A percentile compares a stretch with the other conserved stretches of the same genome.
phyloP scores from a whole-genome alignment of 2,329 filamentous ascomycete genomes.

The Epicoccum nigrum region DNA sequence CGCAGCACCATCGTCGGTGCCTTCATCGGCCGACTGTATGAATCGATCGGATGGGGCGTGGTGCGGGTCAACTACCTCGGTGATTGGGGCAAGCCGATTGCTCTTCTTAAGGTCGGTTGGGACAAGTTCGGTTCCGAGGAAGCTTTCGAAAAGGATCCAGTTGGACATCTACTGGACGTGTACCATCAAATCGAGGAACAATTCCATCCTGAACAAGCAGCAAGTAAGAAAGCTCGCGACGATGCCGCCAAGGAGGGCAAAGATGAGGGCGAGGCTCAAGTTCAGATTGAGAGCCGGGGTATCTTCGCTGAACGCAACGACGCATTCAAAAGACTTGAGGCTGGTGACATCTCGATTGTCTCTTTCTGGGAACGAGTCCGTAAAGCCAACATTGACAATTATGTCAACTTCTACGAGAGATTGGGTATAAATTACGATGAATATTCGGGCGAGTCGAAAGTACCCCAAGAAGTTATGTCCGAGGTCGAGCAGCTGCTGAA shows the following conservation, averaged over 20 bases:
- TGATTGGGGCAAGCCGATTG: slow-evolving; percentile 71
- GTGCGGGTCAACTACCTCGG: slow-evolving; percentile 69
- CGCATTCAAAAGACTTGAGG: slow-evolving; percentile 77
- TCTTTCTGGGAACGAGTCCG: slow-evolving; percentile 70
- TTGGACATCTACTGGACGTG: slow-evolving; percentile 73
- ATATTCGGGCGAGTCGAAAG: slow-evolving; percentile 76
- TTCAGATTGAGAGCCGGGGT: slow-evolving; percentile 38
- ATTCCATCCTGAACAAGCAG: slow-evolving; percentile 64
- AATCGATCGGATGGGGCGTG: slow-evolving; percentile 66
- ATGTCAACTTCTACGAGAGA: slow-evolving; percentile 71
- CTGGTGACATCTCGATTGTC: slow-evolving; percentile 66
- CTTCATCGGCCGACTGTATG: slow-evolving; percentile 66
- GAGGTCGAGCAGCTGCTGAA: slow-evolving; percentile 66
- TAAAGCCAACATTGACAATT: slow-evolving; percentile 69
- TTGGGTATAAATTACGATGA: slow-evolving; percentile 75
- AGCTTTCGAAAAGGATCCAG: slow-evolving; percentile 66
- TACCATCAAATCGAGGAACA: slow-evolving; percentile 69
- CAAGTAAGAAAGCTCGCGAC: slow-evolving; percentile 60
- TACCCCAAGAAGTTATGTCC: slow-evolving; percentile 70
- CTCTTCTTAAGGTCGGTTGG: slow-evolving; percentile 68
- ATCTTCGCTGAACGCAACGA: slow-evolving; percentile 42
- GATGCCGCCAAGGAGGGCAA: slow-evolving; percentile 58
- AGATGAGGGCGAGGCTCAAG: slow-evolving; percentile 44
- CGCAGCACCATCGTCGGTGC: slow-evolving; percentile 71
- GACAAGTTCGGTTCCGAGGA: slow-evolving; percentile 70